Evolutionary conservation across 1,139 yeast species (phyloP), one percentile per base, ranked within the genome.

Genomic region (Wickerhamomyces sp.): DNA sequence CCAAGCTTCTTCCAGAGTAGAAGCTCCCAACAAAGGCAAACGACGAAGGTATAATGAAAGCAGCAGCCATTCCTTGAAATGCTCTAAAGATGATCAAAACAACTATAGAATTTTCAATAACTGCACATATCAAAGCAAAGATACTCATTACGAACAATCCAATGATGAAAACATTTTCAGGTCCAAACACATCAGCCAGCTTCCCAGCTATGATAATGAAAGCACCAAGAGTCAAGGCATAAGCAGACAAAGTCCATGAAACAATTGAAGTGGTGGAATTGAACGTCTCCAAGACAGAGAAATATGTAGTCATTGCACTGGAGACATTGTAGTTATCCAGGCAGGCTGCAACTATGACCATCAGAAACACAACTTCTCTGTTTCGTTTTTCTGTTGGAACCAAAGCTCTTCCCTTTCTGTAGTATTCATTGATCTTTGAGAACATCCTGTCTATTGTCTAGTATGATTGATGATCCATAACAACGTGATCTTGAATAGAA

Each of bases 51-150:
- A 66, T 54, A n/a, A 64, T 44, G 0, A 65, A 61, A 8, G 71
- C 62, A 8, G 65, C 71, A 7, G 62, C 59, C 10, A 66, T 51
- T 18, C 71, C 71, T 48, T 66, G 70, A 1, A 67, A 44, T 2
- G 71, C 68, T 46, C 70, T 58, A 37, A 67, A 60, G 0, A 65
- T 59, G 34, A 65, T 61, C 37, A 65, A 48, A 3, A 57, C 64
- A 37, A 58, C 51, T 23, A 66, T 52, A 8, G 26, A 9, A 8
- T 57, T 54, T 15, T 55, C 55, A 29, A 63, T 60, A 23, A 57
- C 56, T 3, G 67, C 68, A 46, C 56, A 47, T 8, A 64, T 48
- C 34, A 64, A 47, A 8, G 63, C 51, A 37, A 57, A 57, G 3
- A 64, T 39, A 27, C 56, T 45, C 42, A 61, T 47, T 7, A 36